These are phyloP conservation scores for Cyberlindnera amylophila DNA, from an alignment of 805 yeast genomes.

Conservation along the genomic window DNA sequence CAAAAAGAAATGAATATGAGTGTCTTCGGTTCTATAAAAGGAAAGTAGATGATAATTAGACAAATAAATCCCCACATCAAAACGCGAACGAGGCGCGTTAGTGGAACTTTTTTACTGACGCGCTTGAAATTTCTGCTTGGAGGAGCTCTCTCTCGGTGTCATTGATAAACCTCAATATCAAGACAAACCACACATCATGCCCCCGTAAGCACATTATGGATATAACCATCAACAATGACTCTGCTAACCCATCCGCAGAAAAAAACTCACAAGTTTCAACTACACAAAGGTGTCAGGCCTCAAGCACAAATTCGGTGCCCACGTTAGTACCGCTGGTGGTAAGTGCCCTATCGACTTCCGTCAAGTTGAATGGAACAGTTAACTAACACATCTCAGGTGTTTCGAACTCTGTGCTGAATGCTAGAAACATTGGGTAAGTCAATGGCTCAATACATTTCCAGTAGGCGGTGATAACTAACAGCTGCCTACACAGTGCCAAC, in stretches of 20 bases:
- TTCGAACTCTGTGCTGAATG: constrained; percentile 61
- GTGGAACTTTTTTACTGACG: background rate
- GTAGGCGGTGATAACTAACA: background rate
- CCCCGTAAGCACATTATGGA: constrained; percentile 19
- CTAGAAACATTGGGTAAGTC: constrained; percentile 44
- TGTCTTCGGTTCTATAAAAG: too few relatives aligned
- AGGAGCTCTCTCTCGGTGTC: too few relatives aligned
- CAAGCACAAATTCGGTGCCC: constrained; percentile 77
- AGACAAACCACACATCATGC: constrained; percentile 10
- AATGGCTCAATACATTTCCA: background rate
- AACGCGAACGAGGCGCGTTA: background rate
- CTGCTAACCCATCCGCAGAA: constrained; percentile 10
- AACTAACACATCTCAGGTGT: constrained; percentile 34
- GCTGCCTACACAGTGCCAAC: constrained; percentile 46
- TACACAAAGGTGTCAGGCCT: constrained; percentile 42
- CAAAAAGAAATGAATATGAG: constrained; percentile 17
- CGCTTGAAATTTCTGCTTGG: background rate
- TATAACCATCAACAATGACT: too few relatives aligned
- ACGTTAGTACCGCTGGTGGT: constrained; percentile 81
- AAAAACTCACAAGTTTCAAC: constrained; percentile 23
- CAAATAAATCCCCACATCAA: background rate
- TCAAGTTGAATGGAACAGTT: too few relatives aligned
- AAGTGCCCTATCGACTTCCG: constrained; percentile 5
- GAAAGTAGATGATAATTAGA: too few relatives aligned
- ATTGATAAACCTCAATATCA: background rate